A percentile compares a stretch with the other conserved stretches of the same genome.
Evolutionary conservation across 495 filamentous ascomycete genomes (phyloP).

Genomic region (Penicillium steckii): DNA sequence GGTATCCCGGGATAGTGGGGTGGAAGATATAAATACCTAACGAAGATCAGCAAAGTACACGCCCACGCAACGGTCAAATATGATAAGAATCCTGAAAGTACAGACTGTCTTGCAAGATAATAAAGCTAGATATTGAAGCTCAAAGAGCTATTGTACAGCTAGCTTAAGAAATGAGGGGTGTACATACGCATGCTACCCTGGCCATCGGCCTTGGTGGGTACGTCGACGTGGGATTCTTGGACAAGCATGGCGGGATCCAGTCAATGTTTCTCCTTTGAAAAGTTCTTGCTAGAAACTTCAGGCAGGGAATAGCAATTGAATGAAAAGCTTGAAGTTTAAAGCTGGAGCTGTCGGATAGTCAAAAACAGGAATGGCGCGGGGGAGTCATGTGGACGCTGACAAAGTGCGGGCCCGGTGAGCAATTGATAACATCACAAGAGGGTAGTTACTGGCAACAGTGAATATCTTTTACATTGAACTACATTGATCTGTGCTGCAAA

Average conservation of each 20-base stretch:
- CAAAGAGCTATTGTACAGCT: not conserved
- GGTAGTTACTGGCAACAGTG: too few relatives aligned
- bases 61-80: too few relatives aligned
- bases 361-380: slow-evolving; percentile 21
- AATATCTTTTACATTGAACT: too few relatives aligned
- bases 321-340: not conserved
- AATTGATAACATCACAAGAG: too few relatives aligned
- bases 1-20: slow-evolving; percentile 78
- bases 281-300: not conserved
- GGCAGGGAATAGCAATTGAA: not conserved
- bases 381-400: slow-evolving; percentile 17
- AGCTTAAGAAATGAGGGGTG: not conserved
- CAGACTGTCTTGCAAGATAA: too few relatives aligned
- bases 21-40: slow-evolving; percentile 87
- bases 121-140: not conserved
- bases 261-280: not conserved
- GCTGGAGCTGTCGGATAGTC: slow-evolving; percentile 6
- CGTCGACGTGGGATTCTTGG: slow-evolving; percentile 63
- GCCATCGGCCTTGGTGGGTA: slow-evolving; percentile 63
- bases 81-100: too few relatives aligned
- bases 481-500: not conserved
- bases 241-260: slow-evolving; percentile 58
- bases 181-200: slow-evolving; percentile 59
- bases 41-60: not conserved
- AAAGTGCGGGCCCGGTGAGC: slow-evolving; percentile 1